Evolutionary conservation across 73 alveolate genomes (phyloP).

Genomic region (Stentor roeselii): DNA sequence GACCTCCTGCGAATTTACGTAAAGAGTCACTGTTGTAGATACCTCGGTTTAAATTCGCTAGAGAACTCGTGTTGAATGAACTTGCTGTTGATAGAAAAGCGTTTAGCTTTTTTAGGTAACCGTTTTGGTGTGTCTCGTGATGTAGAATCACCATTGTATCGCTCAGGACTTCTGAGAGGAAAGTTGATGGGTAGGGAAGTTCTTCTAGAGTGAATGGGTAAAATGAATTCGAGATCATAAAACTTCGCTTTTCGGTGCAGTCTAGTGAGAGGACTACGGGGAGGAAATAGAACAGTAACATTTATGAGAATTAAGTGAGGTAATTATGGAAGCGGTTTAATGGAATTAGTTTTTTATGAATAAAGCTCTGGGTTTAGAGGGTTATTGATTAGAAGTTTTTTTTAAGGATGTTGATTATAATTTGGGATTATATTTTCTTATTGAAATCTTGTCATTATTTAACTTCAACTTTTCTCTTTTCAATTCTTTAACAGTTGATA

Average conservation of each 20-base stretch:
- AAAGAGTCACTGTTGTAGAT: background rate
- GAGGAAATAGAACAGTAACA: too few relatives aligned
- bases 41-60: background rate
- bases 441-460: too few relatives aligned
- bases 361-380: too few relatives aligned
- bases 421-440: too few relatives aligned
- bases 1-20: constrained; percentile 23
- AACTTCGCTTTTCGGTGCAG: background rate
- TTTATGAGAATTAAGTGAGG: too few relatives aligned
- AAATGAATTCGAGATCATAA: background rate
- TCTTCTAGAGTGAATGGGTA: background rate
- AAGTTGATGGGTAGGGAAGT: background rate
- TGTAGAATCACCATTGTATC: background rate
- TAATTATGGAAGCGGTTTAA: too few relatives aligned
- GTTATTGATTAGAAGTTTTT: too few relatives aligned
- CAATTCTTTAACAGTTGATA: too few relatives aligned
- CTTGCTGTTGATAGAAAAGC: background rate
- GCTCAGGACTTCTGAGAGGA: background rate
- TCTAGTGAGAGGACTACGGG: too few relatives aligned
- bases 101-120: constrained; percentile 16
- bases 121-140: constrained; percentile 4
- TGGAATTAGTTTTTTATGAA: too few relatives aligned
- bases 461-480: too few relatives aligned
- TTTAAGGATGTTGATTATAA: too few relatives aligned
- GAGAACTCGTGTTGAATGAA: background rate